Base-by-base conservation (phyloP, 768 basidiomycete species). In the Amanita subjunquillea region DNA sequence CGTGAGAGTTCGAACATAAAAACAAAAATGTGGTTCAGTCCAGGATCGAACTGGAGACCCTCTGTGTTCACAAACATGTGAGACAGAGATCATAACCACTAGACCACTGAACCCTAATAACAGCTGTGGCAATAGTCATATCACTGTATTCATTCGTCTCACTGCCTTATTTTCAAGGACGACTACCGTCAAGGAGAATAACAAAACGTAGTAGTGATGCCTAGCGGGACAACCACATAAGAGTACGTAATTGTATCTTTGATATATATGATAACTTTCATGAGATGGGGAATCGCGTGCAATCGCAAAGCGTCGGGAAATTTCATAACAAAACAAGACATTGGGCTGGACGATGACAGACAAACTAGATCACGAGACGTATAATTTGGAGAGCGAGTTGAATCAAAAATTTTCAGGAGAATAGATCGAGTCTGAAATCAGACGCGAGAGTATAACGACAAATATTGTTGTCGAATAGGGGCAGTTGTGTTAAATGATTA, bases 41-140 rank as follows among this genome's bases (percentile, higher is more conserved):
- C 58, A 55, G 58, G 58, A 57, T 59, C 58, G 58, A 59, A 59
- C 58, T 55, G 58, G 58, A 53, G 56, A 57, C 58, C 58, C 56
- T 57, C 54, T 57, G 58, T 59, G 58, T 12, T 13, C 41, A 48
- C 38, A 39, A 10, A 15, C 4, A 49, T 59, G 58, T 59, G 58
- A 59, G 58, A 59, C 58, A 57, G 54, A 57, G 56, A 59, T 59
- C 58, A 59, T 59, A 59, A 59, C 58, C 58, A 59, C 56, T 59
- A 59, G 58, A 59, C 56, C 58, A 59, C 52, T 54, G 56, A 57
- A 59, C 58, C 58, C 20, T 43, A 5, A 4, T 13, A 5, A 34
- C 12, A 12, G 2, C 1, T 13, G 12, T 12, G 32, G 34, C 0
- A 13, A 13, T 13, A 13, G 4, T 12, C 10, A 10, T 9, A 9